A percentile compares a stretch with the other conserved stretches of the same genome.
These are phyloP conservation scores for Eragrostis tef DNA, from an alignment of 202 grass and related monocot species.

Conservation along the genomic window DNA sequence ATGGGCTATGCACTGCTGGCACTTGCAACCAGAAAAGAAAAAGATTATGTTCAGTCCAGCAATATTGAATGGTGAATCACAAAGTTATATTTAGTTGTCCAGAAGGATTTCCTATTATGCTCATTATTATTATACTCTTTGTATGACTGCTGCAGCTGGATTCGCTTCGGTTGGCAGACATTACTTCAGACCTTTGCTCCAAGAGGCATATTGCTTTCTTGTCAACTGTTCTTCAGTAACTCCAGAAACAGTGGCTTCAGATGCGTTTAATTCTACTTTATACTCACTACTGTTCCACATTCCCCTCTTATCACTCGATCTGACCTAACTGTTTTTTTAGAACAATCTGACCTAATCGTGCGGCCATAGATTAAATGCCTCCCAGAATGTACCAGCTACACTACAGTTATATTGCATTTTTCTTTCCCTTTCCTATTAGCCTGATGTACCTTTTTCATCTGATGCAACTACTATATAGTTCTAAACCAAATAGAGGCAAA, in stretches of 20 bases:
- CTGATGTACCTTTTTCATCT: no score
- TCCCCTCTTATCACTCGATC: no score
- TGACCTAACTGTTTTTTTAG: no score
- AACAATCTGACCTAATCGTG: conserved; percentile 12
- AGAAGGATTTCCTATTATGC: not conserved
- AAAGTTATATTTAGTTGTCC: no score
- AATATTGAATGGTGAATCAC: no score
- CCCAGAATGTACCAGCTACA: no score
- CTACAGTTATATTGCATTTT: not conserved
- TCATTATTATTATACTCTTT: not conserved
- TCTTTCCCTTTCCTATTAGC: no score
- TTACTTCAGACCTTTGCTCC: not conserved
- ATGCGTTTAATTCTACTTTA: conserved; percentile 3
- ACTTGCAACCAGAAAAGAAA: not conserved
- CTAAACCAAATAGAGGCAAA: no score
- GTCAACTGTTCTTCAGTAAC: not conserved
- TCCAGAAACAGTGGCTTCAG: not conserved
- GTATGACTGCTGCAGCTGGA: not conserved
- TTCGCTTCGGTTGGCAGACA: not conserved
- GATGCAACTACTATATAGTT: no score
- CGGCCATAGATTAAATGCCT: conserved; percentile 9
- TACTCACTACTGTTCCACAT: not conserved
- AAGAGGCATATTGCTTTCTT: not conserved
- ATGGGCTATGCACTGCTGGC: not conserved
- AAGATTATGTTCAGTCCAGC: not conserved